Evolutionary conservation across 148 eudicot species (phyloP), one percentile per base, ranked within the genome.

Genomic region (Silene conica): DNA sequence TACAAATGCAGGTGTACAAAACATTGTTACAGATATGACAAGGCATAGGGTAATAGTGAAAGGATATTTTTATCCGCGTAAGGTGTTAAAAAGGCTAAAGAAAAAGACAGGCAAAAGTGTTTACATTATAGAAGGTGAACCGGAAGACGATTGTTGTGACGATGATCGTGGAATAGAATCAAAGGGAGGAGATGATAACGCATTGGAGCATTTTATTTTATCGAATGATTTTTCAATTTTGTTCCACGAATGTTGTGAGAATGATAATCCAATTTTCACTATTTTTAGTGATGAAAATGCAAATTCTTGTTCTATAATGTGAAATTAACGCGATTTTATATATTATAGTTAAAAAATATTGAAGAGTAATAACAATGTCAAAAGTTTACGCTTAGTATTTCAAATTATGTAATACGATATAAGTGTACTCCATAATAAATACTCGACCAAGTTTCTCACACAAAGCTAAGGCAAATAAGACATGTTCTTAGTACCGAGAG

Each of bases 241-340:
- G 8, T 34, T 28, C 43, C 43, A 56, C 25, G 71, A 11, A 16
- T 56, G 22, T 18, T 55, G 61, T 56, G 61, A 15, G 3, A 20
- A 13, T 23, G 60, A 75, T 0, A 54, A 54, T 31, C 57, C 73
- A 26, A 23, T 79, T 19, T 75, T 82, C 56, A 72, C 79, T 16
- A 62, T 72, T 65, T 82, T 82, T 67, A 79, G 67, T 55, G 85
- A 82, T 28, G 85, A 82, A 73, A 82, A 82, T 75, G 75, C 54
- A 1, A 70, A 76, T 45, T 70, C 74, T 60, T 80, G 79, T 13
- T 61, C n/a, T 21, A 43, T 82, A 55, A 82, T 82, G 85, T 82
- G 55, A 70, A 69, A 5, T 1, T 5, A 11, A 5, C 4, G 5
- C 10, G 11, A 2, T 43, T 66, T 9, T 4, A 2, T 23, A 28